phyloP scores from a whole-genome alignment of 163 green algal species.

The Chlamydomonas reinhardtii region DNA sequence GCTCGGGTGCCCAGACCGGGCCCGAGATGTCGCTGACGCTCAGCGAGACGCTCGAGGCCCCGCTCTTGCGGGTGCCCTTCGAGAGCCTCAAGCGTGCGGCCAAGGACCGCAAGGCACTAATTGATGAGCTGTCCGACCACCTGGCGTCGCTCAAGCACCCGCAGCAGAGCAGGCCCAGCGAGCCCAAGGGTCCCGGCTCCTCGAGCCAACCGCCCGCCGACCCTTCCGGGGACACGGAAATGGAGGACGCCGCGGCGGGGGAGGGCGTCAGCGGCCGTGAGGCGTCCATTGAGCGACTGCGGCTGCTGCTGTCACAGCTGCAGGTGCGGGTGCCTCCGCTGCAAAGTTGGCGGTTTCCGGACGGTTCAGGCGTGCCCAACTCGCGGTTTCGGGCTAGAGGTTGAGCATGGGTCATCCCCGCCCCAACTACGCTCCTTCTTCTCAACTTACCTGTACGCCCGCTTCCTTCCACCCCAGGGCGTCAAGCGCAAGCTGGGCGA shows the following conservation, averaged over 20 bases:
- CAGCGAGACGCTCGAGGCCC: constrained; percentile 52
- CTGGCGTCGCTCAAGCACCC: constrained; percentile 41
- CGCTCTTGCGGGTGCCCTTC: constrained; percentile 78
- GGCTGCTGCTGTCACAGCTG: constrained; percentile 58
- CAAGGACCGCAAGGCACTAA: constrained; percentile 80
- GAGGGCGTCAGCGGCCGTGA: background rate
- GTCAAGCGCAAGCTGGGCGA: constrained; percentile 82
- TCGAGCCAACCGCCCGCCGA: background rate
- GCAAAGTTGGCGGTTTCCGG: no score
- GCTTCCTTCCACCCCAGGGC: no score
- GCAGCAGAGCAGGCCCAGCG: background rate
- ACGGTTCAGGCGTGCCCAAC: no score
- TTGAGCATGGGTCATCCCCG: no score
- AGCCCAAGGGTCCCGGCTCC: no score
- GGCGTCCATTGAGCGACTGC: constrained; percentile 15
- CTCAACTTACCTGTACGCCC: no score
- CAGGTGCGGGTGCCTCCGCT: constrained; percentile 2
- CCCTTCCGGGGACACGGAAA: constrained; percentile 1
- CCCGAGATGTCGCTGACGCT: background rate
- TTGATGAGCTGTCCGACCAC: constrained; percentile 72
- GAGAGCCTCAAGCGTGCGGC: constrained; percentile 81
- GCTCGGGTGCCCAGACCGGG: no score
- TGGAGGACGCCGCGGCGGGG: background rate
- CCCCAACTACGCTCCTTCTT: no score
- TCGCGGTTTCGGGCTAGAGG: no score